Evolutionary conservation across 1,284 basidiomycete genomes (phyloP), one percentile per base, ranked within the genome.

Genomic region (Amylostereum chailletii): DNA sequence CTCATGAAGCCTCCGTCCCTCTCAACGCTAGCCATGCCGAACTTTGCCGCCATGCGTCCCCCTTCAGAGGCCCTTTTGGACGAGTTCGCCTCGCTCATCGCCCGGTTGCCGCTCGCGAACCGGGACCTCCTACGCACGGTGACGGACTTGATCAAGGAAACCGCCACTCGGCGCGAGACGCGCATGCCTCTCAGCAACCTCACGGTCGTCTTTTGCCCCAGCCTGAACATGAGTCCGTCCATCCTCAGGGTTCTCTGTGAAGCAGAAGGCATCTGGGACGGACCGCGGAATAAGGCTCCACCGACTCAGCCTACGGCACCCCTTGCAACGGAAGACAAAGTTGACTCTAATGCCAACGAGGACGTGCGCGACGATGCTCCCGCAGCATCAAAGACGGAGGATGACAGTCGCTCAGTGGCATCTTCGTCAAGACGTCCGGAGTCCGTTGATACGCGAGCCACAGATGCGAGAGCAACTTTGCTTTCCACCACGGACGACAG

Each of bases 171-270:
- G 55, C 75, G 73, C 55, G 77, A 79, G 60, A 92, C 87, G 34
- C 89, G 87, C 70, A 92, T 92, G 89, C 86, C 87, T 1, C 61
- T 92, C 56, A 84, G 82, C 61, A 92, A 92, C 60, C 63, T 92
- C 55, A 66, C 91, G 30, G 68, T 90, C 42, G 80, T 91, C 47
- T 83, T 92, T 61, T 89, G 83, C 57, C 89, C 89, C 31, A 90
- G 83, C 59, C 66, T 91, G 58, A 81, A 77, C 59, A 84, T 92
- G 77, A 86, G 74, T 49, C 86, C 88, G n/a, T 72, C 81, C 1
- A 64, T 92, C 40, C 65, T 92, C 55, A 76, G 81, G 49, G 76
- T 82, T 26, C 66, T 92, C 8, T 87, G 87, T 58, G 87, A 91
- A 62, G 74, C 75, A 5, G 74, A 81, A 49, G 74, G 65, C 10